Conservation (phyloP, 768 basidiomycete species). For the Tulasnella calospora region DNA sequence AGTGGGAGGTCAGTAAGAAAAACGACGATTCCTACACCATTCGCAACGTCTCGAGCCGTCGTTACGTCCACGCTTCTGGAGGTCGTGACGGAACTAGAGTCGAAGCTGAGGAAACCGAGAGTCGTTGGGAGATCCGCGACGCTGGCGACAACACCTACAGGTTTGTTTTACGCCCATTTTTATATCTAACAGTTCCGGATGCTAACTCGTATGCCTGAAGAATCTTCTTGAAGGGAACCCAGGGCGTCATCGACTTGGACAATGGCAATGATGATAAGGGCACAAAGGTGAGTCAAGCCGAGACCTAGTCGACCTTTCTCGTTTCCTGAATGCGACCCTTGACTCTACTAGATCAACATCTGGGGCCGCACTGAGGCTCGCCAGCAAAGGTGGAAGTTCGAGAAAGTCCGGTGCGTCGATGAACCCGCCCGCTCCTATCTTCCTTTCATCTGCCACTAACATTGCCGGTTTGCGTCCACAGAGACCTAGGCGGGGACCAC, state of each 20-base stretch:
- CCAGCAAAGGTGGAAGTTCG: slow-evolving; percentile 4
- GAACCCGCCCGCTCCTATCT: background rate
- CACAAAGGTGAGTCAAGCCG: background rate
- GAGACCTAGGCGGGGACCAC: background rate
- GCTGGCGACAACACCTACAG: background rate
- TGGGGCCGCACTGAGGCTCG: background rate
- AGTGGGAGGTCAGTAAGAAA: background rate
- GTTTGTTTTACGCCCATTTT: background rate
- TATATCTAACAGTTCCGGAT: background rate
- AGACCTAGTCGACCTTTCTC: background rate
- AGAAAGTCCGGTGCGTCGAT: background rate
- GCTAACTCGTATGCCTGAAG: background rate
- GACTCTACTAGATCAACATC: background rate
- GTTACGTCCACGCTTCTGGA: background rate
- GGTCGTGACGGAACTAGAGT: background rate
- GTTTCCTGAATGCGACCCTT: background rate
- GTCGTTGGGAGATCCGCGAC: background rate
- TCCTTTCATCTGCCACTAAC: background rate
- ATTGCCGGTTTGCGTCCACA: background rate
- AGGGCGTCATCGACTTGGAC: background rate
- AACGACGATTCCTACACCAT: background rate
- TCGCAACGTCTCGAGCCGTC: background rate
- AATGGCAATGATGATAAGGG: background rate
- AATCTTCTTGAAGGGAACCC: background rate
- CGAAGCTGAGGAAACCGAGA: background rate